phyloP scores from a whole-genome alignment of 2,329 filamentous ascomycete genomes.

The Neospermospora avenae region DNA sequence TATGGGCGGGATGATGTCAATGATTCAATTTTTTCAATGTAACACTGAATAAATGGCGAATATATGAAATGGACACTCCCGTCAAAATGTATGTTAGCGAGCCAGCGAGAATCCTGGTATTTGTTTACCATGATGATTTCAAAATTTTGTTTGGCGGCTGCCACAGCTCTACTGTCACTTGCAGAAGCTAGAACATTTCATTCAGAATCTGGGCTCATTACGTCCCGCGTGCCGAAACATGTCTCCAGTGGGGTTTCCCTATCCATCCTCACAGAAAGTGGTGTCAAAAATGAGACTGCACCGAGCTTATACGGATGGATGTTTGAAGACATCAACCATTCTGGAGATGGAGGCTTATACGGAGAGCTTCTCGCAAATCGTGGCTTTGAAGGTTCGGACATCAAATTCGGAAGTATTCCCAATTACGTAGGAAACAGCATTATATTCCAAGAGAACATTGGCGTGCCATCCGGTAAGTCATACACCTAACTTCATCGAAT shows the following conservation, averaged over 20 bases:
- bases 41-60: background rate
- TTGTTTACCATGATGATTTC: background rate
- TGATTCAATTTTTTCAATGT: background rate
- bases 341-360: conserved; percentile 66
- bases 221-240: background rate
- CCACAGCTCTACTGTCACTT: background rate
- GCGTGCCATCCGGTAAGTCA: conserved; percentile 18
- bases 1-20: background rate
- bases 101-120: background rate
- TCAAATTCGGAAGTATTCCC: conserved; percentile 14
- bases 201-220: background rate
- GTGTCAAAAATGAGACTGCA: conserved; percentile 22
- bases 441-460: conserved; percentile 19
- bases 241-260: conserved; percentile 16
- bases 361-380: conserved; percentile 67
- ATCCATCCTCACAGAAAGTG: conserved; percentile 14
- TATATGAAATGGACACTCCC: background rate
- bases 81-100: background rate
- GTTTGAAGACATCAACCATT: conserved; percentile 30
- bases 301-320: conserved; percentile 27
- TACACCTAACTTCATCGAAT: conserved; percentile 30
- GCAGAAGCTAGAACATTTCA: background rate
- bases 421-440: conserved; percentile 11
- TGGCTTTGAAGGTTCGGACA: conserved; percentile 54
- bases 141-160: background rate